Conservation (phyloP, 768 basidiomycete species). For the Tulasnella sp. region DNA sequence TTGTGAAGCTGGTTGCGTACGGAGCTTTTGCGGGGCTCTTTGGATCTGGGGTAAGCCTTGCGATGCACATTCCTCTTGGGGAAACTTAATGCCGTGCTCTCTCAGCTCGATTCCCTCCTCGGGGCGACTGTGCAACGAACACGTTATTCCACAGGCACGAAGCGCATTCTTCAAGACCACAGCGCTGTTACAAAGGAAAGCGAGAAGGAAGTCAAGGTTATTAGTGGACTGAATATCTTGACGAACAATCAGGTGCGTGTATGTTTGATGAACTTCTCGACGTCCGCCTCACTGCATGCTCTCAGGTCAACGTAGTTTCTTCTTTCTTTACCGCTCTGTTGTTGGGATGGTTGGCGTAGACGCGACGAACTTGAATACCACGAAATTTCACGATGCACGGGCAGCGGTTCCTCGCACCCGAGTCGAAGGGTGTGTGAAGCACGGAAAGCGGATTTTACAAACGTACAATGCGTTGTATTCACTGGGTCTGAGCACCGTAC, state of each 20-base stretch:
- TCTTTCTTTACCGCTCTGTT: conserved; percentile 30
- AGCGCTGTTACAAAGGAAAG: conserved; percentile 23
- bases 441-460: too few relatives aligned
- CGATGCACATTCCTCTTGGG: not conserved
- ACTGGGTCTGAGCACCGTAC: conserved; percentile 87
- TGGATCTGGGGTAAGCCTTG: conserved; percentile 53
- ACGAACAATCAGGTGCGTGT: conserved; percentile 69
- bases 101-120: conserved; percentile 71
- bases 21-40: conserved; percentile 55
- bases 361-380: too few relatives aligned
- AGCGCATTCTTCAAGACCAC: conserved; percentile 52
- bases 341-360: conserved; percentile 30
- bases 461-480: too few relatives aligned
- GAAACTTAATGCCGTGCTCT: not conserved
- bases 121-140: conserved; percentile 82
- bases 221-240: conserved; percentile 53
- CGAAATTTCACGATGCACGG: too few relatives aligned
- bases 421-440: too few relatives aligned
- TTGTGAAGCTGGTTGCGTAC: conserved; percentile 37
- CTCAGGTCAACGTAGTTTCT: conserved; percentile 36
- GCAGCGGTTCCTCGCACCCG: too few relatives aligned
- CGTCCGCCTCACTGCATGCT: not conserved
- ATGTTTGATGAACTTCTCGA: conserved; percentile 6
- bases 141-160: conserved; percentile 49
- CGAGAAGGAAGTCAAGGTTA: conserved; percentile 40